A percentile compares a stretch with the other conserved stretches of the same genome.
Conservation (phyloP, 306 rosid species). For the Clitoria ternatea region DNA sequence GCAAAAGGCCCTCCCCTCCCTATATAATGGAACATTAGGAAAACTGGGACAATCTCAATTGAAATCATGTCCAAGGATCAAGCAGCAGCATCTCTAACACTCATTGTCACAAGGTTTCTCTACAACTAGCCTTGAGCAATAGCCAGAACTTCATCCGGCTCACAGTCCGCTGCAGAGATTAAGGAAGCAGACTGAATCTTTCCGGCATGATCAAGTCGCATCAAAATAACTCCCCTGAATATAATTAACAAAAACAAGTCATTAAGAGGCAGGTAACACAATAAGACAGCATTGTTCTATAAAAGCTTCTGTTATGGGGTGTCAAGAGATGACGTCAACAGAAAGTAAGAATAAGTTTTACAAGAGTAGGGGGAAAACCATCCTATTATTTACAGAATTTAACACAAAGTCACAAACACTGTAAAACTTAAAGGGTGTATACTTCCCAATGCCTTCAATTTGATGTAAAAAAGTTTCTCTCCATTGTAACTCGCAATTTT, state of each 20-base stretch:
- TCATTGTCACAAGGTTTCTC: neutral
- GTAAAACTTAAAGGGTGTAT: too few species aligned
- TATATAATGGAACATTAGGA: neutral
- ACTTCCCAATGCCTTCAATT: too few species aligned
- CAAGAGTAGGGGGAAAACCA: too few species aligned
- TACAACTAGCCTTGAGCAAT: conserved; percentile 34
- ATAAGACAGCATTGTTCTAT: neutral
- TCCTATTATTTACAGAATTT: too few species aligned
- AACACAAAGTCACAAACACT: too few species aligned
- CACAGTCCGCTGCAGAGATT: conserved; percentile 61
- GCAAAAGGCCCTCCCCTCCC: neutral
- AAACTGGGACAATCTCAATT: neutral
- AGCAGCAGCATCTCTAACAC: conserved; percentile 15
- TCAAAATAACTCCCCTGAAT: conserved; percentile 87
- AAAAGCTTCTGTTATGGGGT: neutral
- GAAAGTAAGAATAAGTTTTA: neutral
- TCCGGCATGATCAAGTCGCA: conserved; percentile 88
- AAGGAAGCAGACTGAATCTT: conserved; percentile 94
- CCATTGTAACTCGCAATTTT: too few species aligned
- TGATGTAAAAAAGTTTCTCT: too few species aligned
- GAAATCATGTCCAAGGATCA: neutral
- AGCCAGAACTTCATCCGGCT: conserved; percentile 50
- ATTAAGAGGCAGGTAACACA: too few species aligned
- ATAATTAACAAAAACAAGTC: neutral
- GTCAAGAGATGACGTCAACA: neutral